These are phyloP conservation scores for Acanthochlamys bracteata DNA, from an alignment of 106 monocot genomes.

Conservation along the genomic window DNA sequence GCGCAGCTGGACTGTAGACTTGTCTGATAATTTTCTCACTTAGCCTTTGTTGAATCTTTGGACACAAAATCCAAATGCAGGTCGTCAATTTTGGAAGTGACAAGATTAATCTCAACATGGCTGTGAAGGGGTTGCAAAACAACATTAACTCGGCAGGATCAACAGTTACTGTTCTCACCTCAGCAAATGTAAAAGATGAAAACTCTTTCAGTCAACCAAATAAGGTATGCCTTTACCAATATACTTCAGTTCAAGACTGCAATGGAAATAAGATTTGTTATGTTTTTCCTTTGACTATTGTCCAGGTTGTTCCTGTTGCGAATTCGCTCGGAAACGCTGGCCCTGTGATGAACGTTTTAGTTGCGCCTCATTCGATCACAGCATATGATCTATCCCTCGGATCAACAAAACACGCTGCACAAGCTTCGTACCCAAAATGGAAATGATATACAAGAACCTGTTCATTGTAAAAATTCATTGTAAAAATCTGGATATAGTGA, in stretches of 20 bases:
- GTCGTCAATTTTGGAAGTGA: slow-evolving; percentile 75
- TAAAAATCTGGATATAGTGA: no score
- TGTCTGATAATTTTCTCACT: not conserved
- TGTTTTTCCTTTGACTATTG: slow-evolving; percentile 2
- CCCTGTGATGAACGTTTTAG: slow-evolving; percentile 27
- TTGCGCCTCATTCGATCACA: slow-evolving; percentile 45
- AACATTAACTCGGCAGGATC: slow-evolving; percentile 33
- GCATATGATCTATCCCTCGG: slow-evolving; percentile 49
- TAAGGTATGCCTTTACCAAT: slow-evolving; percentile 34
- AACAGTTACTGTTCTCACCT: slow-evolving; percentile 51
- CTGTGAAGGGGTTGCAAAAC: slow-evolving; percentile 45
- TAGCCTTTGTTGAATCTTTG: not conserved
- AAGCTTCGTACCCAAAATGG: no score
- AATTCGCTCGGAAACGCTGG: slow-evolving; percentile 34
- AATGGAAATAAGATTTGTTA: not conserved
- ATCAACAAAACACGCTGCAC: no score
- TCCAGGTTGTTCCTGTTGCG: slow-evolving; percentile 47
- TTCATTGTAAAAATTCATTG: no score
- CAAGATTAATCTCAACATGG: slow-evolving; percentile 46
- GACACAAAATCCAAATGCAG: slow-evolving; percentile 19
- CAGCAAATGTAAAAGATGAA: slow-evolving; percentile 53
- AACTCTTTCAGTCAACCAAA: slow-evolving; percentile 72
- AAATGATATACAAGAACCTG: no score
- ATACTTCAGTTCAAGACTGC: not conserved
- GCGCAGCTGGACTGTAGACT: no score